Evolutionary conservation across 176 grass and related monocot species (phyloP), one percentile per base, ranked within the genome.

Genomic region (Zoysia pacifica): DNA sequence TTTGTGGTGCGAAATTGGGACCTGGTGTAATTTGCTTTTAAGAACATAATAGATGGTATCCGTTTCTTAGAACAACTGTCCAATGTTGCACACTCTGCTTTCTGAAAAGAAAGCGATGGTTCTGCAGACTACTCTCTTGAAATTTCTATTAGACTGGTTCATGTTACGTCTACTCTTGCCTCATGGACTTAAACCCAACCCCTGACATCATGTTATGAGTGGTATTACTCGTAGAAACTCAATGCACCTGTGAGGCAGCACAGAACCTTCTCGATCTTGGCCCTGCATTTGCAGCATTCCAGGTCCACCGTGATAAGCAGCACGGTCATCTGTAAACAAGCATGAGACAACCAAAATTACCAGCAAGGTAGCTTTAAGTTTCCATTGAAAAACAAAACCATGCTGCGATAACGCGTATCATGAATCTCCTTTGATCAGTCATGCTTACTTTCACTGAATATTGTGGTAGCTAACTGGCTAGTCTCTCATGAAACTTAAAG

Each of bases 191-290:
- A 45, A 4, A 45, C 44, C 44, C 44, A 45, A 45, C 44, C 6
- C 44, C 44, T 45, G 6, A 45, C 5, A 45, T 45, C 44, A 45
- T 45, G 28, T 45, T 6, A 45, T 45, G 5, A 71, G 18, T 46
- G 3, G 2, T 2, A 68, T 56, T 18, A 49, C 62, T 44, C 53
- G 11, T 14, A 15, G 38, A 67, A 7, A 47, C 7, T 19, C 13
- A 38, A 69, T 60, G 72, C 62, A 87, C 80, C 74, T 83, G 72
- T 3, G 38, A 83, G 80, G 15, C 80, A 52, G n/a, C 43, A 74
- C 10, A 83, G 68, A 36, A 88, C 69, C 47, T 12, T 79, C 50
- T 4, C 38, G 74, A 88, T 88, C 36, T 68, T 83, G 49, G 62
- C 20, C 36, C 41, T 78, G 74, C 75, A 74, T 61, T 62, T 45